Conservation (phyloP, 305 asterid genomes). For the Andrographis paniculata region DNA sequence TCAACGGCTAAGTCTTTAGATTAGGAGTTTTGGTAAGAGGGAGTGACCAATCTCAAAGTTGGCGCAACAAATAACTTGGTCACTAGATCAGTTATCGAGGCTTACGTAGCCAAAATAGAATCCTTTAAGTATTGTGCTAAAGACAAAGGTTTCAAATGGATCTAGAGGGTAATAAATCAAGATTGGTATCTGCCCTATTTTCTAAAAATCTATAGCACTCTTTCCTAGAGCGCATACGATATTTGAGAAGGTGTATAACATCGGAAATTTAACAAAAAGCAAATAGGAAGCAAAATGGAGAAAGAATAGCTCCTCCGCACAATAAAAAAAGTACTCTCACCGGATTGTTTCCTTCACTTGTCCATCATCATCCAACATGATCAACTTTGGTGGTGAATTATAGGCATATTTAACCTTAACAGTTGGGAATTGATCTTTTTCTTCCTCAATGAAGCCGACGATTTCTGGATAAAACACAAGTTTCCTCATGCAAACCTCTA, state of each 20-base stretch:
- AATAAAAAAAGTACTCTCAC: conserved; percentile 31
- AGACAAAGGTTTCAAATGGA: background rate
- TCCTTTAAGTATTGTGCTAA: background rate
- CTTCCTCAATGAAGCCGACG: conserved; percentile 87
- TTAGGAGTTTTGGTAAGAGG: no score
- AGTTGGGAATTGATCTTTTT: conserved; percentile 65
- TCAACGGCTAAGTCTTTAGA: no score
- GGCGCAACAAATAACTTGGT: background rate
- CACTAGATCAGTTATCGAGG: background rate
- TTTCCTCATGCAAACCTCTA: conserved; percentile 96
- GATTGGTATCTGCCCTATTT: background rate
- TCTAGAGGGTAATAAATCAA: background rate
- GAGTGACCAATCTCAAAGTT: background rate
- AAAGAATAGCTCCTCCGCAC: no score
- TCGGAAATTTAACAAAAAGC: no score
- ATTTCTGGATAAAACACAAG: conserved; percentile 85
- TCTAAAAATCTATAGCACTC: background rate
- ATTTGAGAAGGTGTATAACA: no score
- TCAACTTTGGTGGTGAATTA: conserved; percentile 87
- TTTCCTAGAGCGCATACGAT: no score
- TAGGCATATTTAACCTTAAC: conserved; percentile 65
- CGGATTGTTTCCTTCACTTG: conserved; percentile 75
- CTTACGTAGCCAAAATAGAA: background rate
- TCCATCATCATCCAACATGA: conserved; percentile 69
- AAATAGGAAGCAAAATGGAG: no score